phyloP scores from a whole-genome alignment of 2,329 filamentous ascomycete species.

The Plenodomus tracheiphilus region DNA sequence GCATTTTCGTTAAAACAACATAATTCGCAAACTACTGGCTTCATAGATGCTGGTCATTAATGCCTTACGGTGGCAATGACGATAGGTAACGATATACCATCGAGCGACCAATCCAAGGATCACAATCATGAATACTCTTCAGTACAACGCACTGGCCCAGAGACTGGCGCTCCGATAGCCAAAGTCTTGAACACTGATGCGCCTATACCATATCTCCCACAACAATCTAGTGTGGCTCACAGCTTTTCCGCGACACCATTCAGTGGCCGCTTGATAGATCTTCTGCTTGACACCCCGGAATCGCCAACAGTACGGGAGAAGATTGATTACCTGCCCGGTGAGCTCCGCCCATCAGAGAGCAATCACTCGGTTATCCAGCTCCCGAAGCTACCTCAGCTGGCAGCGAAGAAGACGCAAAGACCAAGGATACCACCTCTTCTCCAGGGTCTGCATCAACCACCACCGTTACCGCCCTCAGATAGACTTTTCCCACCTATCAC shows the following conservation, averaged over 20 bases:
- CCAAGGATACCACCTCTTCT: slow-evolving; percentile 54
- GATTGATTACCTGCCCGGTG: slow-evolving; percentile 6
- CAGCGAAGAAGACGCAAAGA: slow-evolving; percentile 36
- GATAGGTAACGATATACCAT: not conserved
- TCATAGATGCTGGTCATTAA: not conserved
- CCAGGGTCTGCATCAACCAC: slow-evolving; percentile 66
- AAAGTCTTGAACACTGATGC: slow-evolving; percentile 39
- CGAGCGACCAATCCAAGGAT: not conserved
- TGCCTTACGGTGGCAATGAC: not conserved
- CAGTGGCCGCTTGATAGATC: slow-evolving; percentile 34
- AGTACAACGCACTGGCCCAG: not conserved
- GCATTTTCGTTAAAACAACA: not conserved
- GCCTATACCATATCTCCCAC: slow-evolving; percentile 10
- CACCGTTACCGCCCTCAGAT: slow-evolving; percentile 56
- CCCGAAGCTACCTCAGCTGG: slow-evolving; percentile 45
- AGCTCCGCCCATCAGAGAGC: slow-evolving; percentile 1
- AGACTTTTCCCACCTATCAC: slow-evolving; percentile 65
- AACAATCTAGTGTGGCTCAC: slow-evolving; percentile 12
- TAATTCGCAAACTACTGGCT: not conserved
- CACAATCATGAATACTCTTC: not conserved
- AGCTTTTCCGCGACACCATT: slow-evolving; percentile 25
- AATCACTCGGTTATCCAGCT: slow-evolving; percentile 36
- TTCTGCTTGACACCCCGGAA: slow-evolving; percentile 26
- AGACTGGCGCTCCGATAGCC: slow-evolving; percentile 35
- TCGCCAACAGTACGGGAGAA: slow-evolving; percentile 20